A percentile compares a stretch with the other conserved stretches of the same genome.
These are phyloP conservation scores for Coniochaeta sp. DNA, from an alignment of 2,329 filamentous ascomycete species.

Conservation along the genomic window DNA sequence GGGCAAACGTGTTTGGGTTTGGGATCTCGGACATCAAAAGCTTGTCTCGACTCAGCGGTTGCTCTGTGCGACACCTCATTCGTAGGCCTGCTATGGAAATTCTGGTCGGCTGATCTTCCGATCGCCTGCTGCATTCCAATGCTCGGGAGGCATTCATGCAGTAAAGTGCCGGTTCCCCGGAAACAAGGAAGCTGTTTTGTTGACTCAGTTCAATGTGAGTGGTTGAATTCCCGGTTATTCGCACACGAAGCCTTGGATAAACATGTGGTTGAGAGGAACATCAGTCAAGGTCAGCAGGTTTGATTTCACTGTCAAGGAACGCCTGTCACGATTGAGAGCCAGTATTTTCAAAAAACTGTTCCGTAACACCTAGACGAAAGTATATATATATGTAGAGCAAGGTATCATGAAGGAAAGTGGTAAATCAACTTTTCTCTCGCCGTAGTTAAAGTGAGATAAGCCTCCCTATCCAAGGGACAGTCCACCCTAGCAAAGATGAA, in stretches of 20 bases:
- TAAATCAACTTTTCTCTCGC: not conserved
- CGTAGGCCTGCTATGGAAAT: not conserved
- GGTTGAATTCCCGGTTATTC: not conserved
- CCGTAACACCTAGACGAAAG: not conserved
- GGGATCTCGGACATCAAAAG: not conserved
- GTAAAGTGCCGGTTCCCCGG: not conserved
- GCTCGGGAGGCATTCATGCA: no score
- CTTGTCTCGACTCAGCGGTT: not conserved
- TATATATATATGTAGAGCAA: not conserved
- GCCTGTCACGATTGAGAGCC: not conserved
- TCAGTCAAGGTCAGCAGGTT: not conserved
- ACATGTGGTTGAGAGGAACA: not conserved
- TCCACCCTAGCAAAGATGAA: constrained; percentile 1
- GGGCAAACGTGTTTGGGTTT: no score
- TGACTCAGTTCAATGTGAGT: not conserved
- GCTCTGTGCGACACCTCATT: not conserved
- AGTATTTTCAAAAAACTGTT: not conserved
- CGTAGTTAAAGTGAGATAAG: not conserved
- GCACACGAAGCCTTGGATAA: not conserved
- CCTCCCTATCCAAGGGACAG: not conserved
- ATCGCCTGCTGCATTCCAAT: not conserved
- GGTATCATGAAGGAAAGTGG: not conserved
- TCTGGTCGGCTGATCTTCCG: not conserved
- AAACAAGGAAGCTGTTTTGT: not conserved
- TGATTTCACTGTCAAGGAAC: not conserved